Base-by-base conservation (phyloP, 2,329 filamentous ascomycete species). In the Lomentospora prolificans region DNA sequence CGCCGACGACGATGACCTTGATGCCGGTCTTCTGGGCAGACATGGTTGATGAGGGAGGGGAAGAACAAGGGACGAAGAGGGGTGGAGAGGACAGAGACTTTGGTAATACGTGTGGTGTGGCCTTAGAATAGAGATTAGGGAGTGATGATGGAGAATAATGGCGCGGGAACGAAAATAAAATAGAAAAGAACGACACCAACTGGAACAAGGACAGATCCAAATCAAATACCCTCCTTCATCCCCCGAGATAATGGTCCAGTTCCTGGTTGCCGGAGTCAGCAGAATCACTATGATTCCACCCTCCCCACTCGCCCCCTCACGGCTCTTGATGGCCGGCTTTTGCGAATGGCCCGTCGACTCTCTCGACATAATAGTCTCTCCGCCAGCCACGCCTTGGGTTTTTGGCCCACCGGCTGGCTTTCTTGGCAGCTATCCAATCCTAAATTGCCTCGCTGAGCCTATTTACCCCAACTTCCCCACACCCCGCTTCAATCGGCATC, bases 1-100 rank as follows among this genome's bases (percentile, higher is more conserved):
- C 53, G n/a, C 53, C 44, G 17, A 55, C 53, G 14, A 55, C 31
- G 27, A 55, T 25, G 27, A 55, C 41, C 17, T 30, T 33, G 41
- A 55, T 50, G 30, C 53, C 53, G n/a, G 39, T 51, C 50, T 51
- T 51, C 24, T 22, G 22, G 19, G 50, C 27, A 14, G 50, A 30
- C 50, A 51, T 51, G 5, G 8, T 50, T n/a, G n/a, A n/a, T 19
- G 36, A 17, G 14, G 19, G 36, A 41, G 36, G 36, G 36, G 7
- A 7, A 19, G n/a, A 6, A 17, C 19, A 17, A 17, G 5, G 19
- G 36, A 19, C 1, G 36, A 7, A 41, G 36, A 41, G 2, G 36
- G n/a, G 19, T 41, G n/a, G 36, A 41, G 14, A 41, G 8, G 6
- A 17, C 10, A n/a, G 36, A 14, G 36, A 19, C 14, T 17, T 14